Percentiles rank a stretch among this genome's conserved stretches.
Evolutionary conservation across 2,329 filamentous ascomycete species (phyloP).

Genomic region (Fusarium odoratissimum): DNA sequence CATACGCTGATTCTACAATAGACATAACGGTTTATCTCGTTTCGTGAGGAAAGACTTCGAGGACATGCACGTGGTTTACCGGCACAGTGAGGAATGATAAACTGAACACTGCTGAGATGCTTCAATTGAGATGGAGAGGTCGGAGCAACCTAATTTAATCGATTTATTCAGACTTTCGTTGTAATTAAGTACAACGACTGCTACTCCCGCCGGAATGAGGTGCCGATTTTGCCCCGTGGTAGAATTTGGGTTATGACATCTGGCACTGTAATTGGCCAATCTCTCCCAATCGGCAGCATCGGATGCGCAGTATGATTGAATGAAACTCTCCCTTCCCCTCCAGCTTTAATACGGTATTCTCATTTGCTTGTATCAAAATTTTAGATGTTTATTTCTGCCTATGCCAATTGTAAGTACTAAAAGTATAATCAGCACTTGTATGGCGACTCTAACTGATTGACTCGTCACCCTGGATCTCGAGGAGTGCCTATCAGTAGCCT

Average conservation of each 20-base stretch:
- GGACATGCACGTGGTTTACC: not conserved
- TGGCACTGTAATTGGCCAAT: not conserved
- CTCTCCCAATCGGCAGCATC: not conserved
- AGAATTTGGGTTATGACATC: not conserved
- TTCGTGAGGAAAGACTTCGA: not conserved
- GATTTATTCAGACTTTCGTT: accelerated
- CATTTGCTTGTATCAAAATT: too few species aligned
- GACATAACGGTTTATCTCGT: not conserved
- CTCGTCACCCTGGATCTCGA: too few species aligned
- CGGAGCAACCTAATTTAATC: accelerated
- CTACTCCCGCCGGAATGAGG: not conserved
- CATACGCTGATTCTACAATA: not conserved
- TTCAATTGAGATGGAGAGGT: not conserved
- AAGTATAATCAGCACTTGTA: too few species aligned
- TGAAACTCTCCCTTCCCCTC: not conserved
- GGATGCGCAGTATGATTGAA: not conserved
- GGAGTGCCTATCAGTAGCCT: too few species aligned
- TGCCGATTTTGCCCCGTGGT: not conserved
- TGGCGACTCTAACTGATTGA: too few species aligned
- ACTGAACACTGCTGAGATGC: not conserved
- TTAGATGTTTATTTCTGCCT: not conserved
- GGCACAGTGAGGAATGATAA: not conserved
- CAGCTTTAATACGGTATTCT: not conserved
- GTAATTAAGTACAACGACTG: not conserved
- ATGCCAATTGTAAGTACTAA: not conserved